Conservation (phyloP, 495 filamentous ascomycete genomes). For the Penicillium malachiteum region DNA sequence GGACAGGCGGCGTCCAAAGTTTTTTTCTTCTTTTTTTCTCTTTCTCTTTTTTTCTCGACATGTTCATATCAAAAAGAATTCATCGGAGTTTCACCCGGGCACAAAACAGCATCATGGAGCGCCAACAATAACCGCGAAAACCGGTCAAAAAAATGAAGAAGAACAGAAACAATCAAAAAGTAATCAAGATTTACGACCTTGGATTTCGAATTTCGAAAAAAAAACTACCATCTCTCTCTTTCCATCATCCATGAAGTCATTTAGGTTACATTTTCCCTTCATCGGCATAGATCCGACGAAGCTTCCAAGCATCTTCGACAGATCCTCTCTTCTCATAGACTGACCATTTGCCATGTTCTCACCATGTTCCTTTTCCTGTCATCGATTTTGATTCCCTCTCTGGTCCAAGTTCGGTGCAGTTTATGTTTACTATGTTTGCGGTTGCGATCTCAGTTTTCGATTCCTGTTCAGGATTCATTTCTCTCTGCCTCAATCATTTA, state of each 20-base stretch:
- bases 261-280: not conserved
- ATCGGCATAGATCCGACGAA: not conserved
- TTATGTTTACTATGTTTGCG: not conserved
- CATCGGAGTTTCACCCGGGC: slow-evolving; percentile 23
- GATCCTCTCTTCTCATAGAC: slow-evolving; percentile 12
- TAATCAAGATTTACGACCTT: not conserved
- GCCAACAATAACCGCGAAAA: slow-evolving; percentile 8
- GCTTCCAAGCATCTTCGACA: too few species aligned
- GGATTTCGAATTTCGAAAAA: slow-evolving; percentile 1
- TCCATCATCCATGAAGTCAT: too few species aligned
- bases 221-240: slow-evolving; percentile 6
- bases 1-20: slow-evolving; percentile 10
- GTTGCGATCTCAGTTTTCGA: too few species aligned
- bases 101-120: slow-evolving; percentile 23
- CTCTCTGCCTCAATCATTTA: slow-evolving; percentile 17
- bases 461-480: too few species aligned
- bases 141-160: not conserved
- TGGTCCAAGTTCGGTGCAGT: not conserved
- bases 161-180: slow-evolving; percentile 4
- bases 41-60: not conserved
- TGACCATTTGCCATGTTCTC: slow-evolving; percentile 10
- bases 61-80: slow-evolving; percentile 25
- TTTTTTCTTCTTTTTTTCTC: not conserved
- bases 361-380: not conserved
- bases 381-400: not conserved